Conservation (phyloP, 768 basidiomycete genomes). For the Boletus edulis region DNA sequence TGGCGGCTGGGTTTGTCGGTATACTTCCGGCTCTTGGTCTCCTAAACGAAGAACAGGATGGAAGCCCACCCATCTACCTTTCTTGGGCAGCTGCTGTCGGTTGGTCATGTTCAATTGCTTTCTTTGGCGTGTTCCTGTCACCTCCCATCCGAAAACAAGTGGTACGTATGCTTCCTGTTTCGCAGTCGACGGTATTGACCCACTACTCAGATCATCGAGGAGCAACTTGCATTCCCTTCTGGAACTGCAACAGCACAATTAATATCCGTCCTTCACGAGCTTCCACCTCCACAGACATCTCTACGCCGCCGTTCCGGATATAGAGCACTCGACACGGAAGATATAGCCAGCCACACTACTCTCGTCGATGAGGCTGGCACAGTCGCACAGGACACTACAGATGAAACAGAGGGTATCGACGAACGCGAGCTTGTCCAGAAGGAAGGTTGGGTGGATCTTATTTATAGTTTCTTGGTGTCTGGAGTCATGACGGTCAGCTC, state of each 20-base stretch:
- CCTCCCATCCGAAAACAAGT: constrained; percentile 95
- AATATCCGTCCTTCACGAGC: constrained; percentile 82
- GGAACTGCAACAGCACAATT: constrained; percentile 96
- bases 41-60: constrained; percentile 73
- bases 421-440: constrained; percentile 54
- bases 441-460: constrained; percentile 75
- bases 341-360: constrained; percentile 20
- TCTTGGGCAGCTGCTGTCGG: constrained; percentile 70
- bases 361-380: constrained; percentile 2
- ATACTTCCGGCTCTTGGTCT: constrained; percentile 88
- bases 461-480: constrained; percentile 77
- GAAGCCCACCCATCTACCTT: constrained; percentile 69
- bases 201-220: constrained; percentile 74
- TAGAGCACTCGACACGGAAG: constrained; percentile 35
- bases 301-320: constrained; percentile 61
- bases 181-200: constrained; percentile 3
- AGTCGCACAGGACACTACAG: constrained; percentile 23
- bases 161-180: constrained; percentile 42
- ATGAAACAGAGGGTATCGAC: constrained; percentile 23
- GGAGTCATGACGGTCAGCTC: constrained; percentile 68
- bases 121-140: constrained; percentile 98
- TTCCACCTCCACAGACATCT: constrained; percentile 63
- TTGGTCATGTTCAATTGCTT: constrained; percentile 91
- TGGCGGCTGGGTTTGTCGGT: constrained; percentile 87
- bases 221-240: constrained; percentile 90